Conservation (phyloP, 805 yeast genomes). For the Metschnikowia arizonensis region DNA sequence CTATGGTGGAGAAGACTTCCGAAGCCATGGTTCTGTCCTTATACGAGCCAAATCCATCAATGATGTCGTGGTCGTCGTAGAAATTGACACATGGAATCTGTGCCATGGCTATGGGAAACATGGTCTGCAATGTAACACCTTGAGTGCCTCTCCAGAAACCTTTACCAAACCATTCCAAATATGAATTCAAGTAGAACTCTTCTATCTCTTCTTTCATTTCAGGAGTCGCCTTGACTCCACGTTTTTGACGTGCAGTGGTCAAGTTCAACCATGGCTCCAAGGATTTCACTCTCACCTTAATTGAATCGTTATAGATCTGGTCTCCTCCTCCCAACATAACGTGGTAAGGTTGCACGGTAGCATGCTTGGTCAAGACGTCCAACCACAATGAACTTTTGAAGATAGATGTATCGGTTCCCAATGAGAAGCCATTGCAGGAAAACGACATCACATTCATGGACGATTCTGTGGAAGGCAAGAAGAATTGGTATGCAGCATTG, state of each 20-base stretch:
- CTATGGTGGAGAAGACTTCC: conserved; percentile 66
- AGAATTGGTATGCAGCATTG: conserved; percentile 43
- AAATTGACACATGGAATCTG: conserved; percentile 83
- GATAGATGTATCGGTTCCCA: conserved; percentile 58
- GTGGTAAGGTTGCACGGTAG: conserved; percentile 55
- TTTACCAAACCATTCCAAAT: conserved; percentile 83
- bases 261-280: conserved; percentile 63
- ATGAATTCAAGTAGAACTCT: conserved; percentile 66
- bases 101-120: conserved; percentile 72
- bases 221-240: conserved; percentile 35
- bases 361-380: conserved; percentile 73
- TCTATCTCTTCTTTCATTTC: conserved; percentile 54
- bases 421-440: conserved; percentile 89
- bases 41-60: conserved; percentile 95
- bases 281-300: conserved; percentile 53
- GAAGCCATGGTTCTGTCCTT: conserved; percentile 67
- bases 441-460: conserved; percentile 79
- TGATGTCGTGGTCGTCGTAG: conserved; percentile 93
- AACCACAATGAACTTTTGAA: conserved; percentile 82
- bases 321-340: conserved; percentile 98
- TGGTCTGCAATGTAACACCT: conserved; percentile 62
- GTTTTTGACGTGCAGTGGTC: conserved; percentile 45
- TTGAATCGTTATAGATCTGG: conserved; percentile 84
- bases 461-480: conserved; percentile 56
- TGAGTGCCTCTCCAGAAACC: conserved; percentile 76